Evolutionary conservation across 768 basidiomycete genomes (phyloP).

Genomic region (Lentinula sp.): DNA sequence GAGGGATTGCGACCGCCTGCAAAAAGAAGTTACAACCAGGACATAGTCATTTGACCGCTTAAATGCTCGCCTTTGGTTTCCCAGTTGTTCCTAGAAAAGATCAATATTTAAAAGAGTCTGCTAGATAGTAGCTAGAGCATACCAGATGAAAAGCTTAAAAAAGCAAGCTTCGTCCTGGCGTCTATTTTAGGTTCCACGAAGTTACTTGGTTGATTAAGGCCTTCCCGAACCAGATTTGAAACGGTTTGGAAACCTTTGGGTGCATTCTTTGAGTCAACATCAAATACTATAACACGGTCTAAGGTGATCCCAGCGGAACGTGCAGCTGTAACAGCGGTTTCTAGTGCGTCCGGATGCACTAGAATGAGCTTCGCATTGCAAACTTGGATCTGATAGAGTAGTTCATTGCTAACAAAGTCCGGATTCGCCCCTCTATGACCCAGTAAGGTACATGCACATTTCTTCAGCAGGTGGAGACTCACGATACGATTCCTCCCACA

Average conservation of each 20-base stretch:
- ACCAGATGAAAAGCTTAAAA: constrained; percentile 66
- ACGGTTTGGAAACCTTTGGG: constrained; percentile 23
- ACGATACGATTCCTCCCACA: constrained; percentile 55
- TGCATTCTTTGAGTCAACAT: constrained; percentile 12
- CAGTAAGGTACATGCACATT: not conserved
- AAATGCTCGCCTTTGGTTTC: constrained; percentile 51
- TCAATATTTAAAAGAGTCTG: not conserved
- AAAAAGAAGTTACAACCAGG: not conserved
- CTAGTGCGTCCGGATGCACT: constrained; percentile 37
- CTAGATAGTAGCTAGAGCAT: not conserved
- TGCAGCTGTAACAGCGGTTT: constrained; percentile 37
- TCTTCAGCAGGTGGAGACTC: constrained; percentile 15
- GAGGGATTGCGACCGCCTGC: constrained; percentile 57
- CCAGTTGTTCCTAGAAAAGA: constrained; percentile 52
- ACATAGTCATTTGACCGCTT: not conserved
- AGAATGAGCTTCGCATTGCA: constrained; percentile 45
- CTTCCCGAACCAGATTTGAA: constrained; percentile 41
- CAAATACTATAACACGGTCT: constrained; percentile 39
- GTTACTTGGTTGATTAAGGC: constrained; percentile 27
- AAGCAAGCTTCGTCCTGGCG: constrained; percentile 63
- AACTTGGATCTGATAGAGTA: constrained; percentile 47
- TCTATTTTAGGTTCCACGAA: constrained; percentile 56
- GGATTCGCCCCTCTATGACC: constrained; percentile 53
- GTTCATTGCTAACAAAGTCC: constrained; percentile 44
- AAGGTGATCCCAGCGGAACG: constrained; percentile 26